Percentiles rank a stretch among this genome's conserved stretches.
Evolutionary conservation across 352 stramenopile species (phyloP).

Genomic region (Blastocystis sp.): DNA sequence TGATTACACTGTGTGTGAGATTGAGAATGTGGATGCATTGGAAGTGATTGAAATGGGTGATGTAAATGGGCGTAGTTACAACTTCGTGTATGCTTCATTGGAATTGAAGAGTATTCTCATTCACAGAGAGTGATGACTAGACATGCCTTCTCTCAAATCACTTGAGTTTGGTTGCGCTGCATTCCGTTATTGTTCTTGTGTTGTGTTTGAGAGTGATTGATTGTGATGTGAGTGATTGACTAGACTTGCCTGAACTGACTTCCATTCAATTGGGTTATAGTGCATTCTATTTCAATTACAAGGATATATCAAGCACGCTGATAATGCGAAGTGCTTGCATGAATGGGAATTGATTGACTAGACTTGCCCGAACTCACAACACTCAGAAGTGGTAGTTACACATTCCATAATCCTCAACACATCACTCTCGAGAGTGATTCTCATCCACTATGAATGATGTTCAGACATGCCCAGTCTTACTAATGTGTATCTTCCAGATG

Average conservation of each 20-base stretch:
- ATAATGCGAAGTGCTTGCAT: background rate
- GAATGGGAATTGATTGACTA: background rate
- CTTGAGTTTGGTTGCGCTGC: background rate
- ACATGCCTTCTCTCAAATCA: background rate
- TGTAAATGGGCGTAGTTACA: background rate
- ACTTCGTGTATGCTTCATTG: background rate
- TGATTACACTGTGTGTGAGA: background rate
- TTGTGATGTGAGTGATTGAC: background rate
- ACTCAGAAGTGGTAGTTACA: background rate
- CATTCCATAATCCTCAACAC: background rate
- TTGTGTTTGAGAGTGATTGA: background rate
- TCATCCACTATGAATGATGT: background rate
- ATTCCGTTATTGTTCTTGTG: background rate
- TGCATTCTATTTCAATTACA: background rate
- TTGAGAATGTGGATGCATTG: background rate
- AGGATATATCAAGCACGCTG: background rate
- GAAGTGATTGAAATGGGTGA: background rate
- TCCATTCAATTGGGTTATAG: background rate
- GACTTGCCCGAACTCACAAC: background rate
- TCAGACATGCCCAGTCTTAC: background rate
- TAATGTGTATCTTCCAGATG: background rate
- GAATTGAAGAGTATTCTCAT: background rate
- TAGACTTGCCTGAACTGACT: background rate
- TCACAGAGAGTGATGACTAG: background rate
- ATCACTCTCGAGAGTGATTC: background rate